Base-by-base conservation (phyloP, 2,329 filamentous ascomycete genomes). In the Fonsecaea monophora region DNA sequence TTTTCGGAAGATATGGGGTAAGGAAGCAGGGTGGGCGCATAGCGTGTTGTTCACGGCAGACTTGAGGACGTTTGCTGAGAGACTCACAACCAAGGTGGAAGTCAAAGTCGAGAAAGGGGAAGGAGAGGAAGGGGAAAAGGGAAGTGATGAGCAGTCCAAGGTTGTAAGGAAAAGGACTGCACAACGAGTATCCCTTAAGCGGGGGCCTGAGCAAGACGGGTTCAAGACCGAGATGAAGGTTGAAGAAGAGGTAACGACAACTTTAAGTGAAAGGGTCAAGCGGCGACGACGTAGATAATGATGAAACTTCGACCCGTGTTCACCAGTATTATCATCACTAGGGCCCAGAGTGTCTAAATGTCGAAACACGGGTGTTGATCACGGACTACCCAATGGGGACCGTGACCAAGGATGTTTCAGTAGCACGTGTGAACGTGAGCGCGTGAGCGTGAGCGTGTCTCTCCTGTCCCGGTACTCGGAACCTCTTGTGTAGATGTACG, bases 1-100 rank as follows among this genome's bases (percentile, higher is more conserved):
- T 74, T 99, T 99, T 74, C 87, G 95, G 63, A 84, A 84, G 42
- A 84, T 98, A 0, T 99, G 96, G 95, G 95, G 95, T 0, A 87
- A 90, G 66, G 92, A 98, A 74, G 95, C 95, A 1, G 95, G 95
- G 0, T 99, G 96, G 96, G 95, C 96, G 9, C 95, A 99, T 80
- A 96, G 92, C 2, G 95, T 99, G 8, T 83, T 99, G 12, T 99
- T 99, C 75, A 96, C 95, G 0, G 96, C 95, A 0, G 94, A 99
- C 75, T 78, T 99, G 64, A 91, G 88, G 75, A 87, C 92, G 0
- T 98, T 98, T 74, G 90, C 93, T 0, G 90, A 92, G 71, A 84
- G 82, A 71, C 76, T 87, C n/a, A 76, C 74, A 72, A 76, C 75
- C 71, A 76, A 77, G 38, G 76, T 78, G 72, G 77, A 77, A 62